Evolutionary conservation across 1,139 yeast genomes (phyloP), one percentile per base, ranked within the genome.

Genomic region (Candida sp.): DNA sequence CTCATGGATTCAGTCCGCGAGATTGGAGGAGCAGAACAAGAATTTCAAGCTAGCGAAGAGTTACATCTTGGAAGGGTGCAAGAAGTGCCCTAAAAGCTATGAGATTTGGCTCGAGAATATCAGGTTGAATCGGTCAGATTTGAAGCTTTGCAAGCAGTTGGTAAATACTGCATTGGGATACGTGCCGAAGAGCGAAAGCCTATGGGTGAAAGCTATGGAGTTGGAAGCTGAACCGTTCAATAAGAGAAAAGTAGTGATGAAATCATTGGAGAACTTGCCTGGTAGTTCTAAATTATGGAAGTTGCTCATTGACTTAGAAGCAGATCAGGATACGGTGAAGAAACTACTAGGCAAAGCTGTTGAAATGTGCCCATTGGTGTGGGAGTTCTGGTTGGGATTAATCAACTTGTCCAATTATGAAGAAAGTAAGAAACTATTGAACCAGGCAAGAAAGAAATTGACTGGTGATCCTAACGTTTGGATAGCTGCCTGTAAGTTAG

Each of bases 1-100:
- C 47, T 90, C 91, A 9, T 94, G 98, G 97, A 89, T 94, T 30
- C 91, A 96, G 0, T 83, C 93, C 37, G 96, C 97, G 0, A 70
- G 92, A 46, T 66, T 92, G 8, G 98, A 94, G 63, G 88, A 85
- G 55, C 81, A 80, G 47, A 88, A 86, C 1, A 76, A 77, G 40
- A 84, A 84, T 49, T 73, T 74, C 52, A 71, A 70, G 5, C 69
- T 70, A 27, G 98, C 99, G 0, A 79, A 81, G 53, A 69, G 70
- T 35, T 58, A 88, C 9, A 86, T 92, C 4, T 77, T 75, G 30
- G 84, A 90, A 62, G 99, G 96, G 2, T 90, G 97, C 63, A 75
- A 73, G 6, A 73, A 72, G 46, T 83, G 93, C 53, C 92, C 94
- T 0, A 73, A 73, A 45, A 81, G 74, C 59, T 96, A 86, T 55